These are phyloP conservation scores for Wickerhamomyces rabaulensis DNA, from an alignment of 805 yeast species.

Conservation along the genomic window DNA sequence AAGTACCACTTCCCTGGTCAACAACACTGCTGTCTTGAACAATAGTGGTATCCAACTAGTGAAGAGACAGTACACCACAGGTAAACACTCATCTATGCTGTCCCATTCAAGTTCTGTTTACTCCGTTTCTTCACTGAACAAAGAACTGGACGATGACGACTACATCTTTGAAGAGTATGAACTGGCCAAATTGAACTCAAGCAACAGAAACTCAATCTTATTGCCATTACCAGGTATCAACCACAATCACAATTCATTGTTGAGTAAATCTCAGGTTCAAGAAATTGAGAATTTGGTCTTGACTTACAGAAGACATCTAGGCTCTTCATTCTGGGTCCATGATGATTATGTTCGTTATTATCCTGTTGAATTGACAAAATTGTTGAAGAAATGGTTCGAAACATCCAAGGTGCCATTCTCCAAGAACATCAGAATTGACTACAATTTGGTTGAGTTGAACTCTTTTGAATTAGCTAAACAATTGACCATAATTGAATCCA, in stretches of 20 bases:
- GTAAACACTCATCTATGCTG: constrained; percentile 24
- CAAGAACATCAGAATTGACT: constrained; percentile 6
- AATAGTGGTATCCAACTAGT: constrained; percentile 40
- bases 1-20: constrained; percentile 1
- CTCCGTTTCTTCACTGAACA: constrained; percentile 26
- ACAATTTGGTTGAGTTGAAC: constrained; percentile 39
- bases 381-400: constrained; percentile 48
- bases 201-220: constrained; percentile 37
- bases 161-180: constrained; percentile 57
- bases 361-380: constrained; percentile 17
- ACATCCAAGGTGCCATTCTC: constrained; percentile 39
- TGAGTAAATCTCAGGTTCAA: constrained; percentile 24
- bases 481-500: constrained; percentile 65
- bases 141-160: constrained; percentile 27
- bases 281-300: constrained; percentile 42
- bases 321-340: constrained; percentile 19
- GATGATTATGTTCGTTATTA: constrained; percentile 14
- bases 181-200: constrained; percentile 37
- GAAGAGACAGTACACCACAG: constrained; percentile 39
- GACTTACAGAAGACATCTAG: constrained; percentile 48
- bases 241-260: constrained; percentile 18
- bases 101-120: constrained; percentile 33
- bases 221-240: constrained; percentile 23
- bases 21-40: background rate
- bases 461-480: constrained; percentile 76